Conservation (phyloP, 495 filamentous ascomycete species). For the Neurospora sp. region DNA sequence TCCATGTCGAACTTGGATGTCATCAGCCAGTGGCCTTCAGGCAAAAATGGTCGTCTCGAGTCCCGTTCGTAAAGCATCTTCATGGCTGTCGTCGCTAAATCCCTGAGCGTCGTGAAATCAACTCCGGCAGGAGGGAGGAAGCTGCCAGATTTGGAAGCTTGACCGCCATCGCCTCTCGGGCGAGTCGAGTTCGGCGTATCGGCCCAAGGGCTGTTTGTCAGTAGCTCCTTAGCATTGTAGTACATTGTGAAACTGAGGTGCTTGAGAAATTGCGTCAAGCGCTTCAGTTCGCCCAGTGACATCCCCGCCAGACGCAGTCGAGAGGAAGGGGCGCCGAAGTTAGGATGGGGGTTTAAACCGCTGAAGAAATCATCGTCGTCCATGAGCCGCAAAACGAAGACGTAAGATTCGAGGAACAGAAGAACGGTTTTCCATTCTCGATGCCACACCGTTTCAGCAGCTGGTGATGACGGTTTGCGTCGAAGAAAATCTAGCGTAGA, state of each 20-base stretch:
- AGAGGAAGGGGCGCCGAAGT: constrained; percentile 4
- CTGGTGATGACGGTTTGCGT: constrained; percentile 9
- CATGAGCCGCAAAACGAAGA: constrained; percentile 80
- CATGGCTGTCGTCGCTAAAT: constrained; percentile 71
- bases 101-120: constrained; percentile 67
- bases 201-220: constrained; percentile 1
- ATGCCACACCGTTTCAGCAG: constrained; percentile 26
- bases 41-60: constrained; percentile 77
- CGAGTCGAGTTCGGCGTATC: constrained; percentile 1
- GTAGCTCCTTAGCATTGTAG: constrained; percentile 62
- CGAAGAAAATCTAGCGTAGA: constrained; percentile 13
- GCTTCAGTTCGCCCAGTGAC: constrained; percentile 57
- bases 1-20: constrained; percentile 85
- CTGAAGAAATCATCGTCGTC: constrained; percentile 83
- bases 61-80: constrained; percentile 90
- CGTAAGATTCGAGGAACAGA: constrained; percentile 89
- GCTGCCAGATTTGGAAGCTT: neutral
- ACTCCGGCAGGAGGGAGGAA: constrained; percentile 42
- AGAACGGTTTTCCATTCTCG: constrained; percentile 85
- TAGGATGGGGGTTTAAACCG: constrained; percentile 12
- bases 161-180: neutral
- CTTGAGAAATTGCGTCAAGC: constrained; percentile 77
- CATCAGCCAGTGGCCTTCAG: constrained; percentile 87
- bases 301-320: constrained; percentile 57
- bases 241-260: constrained; percentile 87